Evolutionary conservation across 495 filamentous ascomycete genomes (phyloP).

Genomic region (Lasiosphaeria miniovina): DNA sequence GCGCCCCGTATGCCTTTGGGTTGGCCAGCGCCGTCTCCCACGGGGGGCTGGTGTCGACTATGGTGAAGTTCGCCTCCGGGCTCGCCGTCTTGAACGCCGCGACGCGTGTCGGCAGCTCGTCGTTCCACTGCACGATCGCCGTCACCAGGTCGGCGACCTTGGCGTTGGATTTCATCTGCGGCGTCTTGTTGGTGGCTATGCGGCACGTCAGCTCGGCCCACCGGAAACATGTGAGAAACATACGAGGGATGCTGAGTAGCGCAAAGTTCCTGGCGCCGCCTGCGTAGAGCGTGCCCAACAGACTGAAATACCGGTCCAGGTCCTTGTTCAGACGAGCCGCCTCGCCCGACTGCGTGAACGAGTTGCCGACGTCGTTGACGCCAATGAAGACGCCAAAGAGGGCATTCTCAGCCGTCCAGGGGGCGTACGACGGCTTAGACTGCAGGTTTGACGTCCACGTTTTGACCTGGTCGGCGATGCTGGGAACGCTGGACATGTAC

Average conservation of each 20-base stretch:
- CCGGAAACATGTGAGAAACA: not conserved
- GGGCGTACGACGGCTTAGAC: conserved; percentile 6
- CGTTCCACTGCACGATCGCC: conserved; percentile 3
- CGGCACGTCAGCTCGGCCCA: not conserved
- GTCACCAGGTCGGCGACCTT: conserved; percentile 1
- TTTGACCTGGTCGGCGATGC: conserved; percentile 12
- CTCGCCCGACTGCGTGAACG: conserved; percentile 3
- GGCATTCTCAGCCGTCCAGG: conserved; percentile 13
- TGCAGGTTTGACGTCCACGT: conserved; percentile 1
- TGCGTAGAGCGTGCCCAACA: conserved; percentile 10
- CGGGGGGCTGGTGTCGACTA: conserved; percentile 1
- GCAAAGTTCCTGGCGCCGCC: conserved; percentile 14
- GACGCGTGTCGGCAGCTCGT: conserved; percentile 4
- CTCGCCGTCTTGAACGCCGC: conserved; percentile 8
- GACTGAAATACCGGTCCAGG: conserved; percentile 12
- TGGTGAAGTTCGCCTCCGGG: not conserved
- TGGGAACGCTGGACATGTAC: conserved; percentile 7
- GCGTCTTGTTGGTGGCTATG: conserved; percentile 6
- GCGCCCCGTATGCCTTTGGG: conserved; percentile 10
- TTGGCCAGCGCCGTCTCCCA: conserved; percentile 4
- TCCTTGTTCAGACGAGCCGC: conserved; percentile 4
- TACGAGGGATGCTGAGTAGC: conserved; percentile 7
- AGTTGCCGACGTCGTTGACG: conserved; percentile 13
- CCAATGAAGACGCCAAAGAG: conserved; percentile 13
- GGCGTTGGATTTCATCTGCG: conserved; percentile 9